Base-by-base conservation (phyloP, 2,329 filamentous ascomycete species). In the Periconia sp. region DNA sequence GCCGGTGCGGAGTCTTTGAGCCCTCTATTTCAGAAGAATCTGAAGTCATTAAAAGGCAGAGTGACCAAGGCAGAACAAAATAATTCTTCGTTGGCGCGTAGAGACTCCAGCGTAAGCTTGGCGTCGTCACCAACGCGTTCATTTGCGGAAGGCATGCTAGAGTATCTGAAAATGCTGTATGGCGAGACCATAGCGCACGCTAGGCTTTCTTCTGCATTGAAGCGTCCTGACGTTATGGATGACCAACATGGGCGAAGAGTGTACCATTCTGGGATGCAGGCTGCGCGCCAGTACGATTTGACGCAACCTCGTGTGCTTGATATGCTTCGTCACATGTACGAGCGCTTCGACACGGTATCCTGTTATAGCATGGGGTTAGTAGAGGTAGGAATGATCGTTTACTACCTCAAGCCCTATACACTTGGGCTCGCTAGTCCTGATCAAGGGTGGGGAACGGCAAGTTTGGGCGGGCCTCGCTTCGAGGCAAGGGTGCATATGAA, bases 371-470 rank as follows among this genome's bases (percentile, higher is more conserved):
- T 46, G 11, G 36, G 23, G 10, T n/a, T 53, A 3, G 12, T 56
- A 7, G 19, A 41, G 11, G 22, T 21, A n/a, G 52, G 50, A 3
- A 26, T 30, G 13, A 49, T 52, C 22, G 36, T 54, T 10, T 56
- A 52, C 22, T 54, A 43, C 26, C 34, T 52, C 4, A 25, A 40
- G 1, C 28, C 47, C 3, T 50, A 43, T 29, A 13, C 42, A 2
- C 19, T 50, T 7, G 40, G 30, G 1, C 23, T 24, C 1, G 21
- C 35, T n/a, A 38, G 36, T 24, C 5, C 15, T 1, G 12, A 34
- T 6, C 3, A 21, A 24, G 33, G 37, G 4, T 10, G 17, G 1
- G 22, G 15, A 6, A 23, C 36, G 6, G 31, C 24, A 17, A 7
- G 10, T 1, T 15, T 46, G 5, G 46, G 43, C 11, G 36, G 43